Percentiles rank a stretch among this genome's conserved stretches.
phyloP scores from a whole-genome alignment of 257 asterid genomes.

The Solanum appendiculatum region DNA sequence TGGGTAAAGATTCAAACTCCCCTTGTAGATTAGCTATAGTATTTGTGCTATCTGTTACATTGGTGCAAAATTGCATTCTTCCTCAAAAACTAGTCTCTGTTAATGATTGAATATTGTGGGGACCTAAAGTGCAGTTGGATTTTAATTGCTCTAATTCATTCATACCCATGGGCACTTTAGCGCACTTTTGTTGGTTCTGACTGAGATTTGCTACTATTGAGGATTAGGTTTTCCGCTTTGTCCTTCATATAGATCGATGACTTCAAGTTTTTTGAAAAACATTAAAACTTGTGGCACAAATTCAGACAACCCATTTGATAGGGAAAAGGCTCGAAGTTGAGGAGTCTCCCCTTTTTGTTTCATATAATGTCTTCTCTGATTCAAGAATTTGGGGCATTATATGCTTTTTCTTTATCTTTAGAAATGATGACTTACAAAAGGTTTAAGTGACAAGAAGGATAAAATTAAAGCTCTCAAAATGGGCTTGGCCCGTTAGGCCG shows the following conservation, averaged over 20 bases:
- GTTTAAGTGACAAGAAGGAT: background rate
- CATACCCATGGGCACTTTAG: background rate
- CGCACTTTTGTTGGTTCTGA: background rate
- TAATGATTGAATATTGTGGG: slow-evolving; percentile 1
- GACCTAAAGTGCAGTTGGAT: slow-evolving; percentile 5
- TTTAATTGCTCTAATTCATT: background rate
- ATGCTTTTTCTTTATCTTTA: background rate
- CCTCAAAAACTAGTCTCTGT: background rate
- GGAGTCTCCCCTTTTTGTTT: background rate
- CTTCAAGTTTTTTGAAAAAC: background rate
- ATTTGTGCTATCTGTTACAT: background rate
- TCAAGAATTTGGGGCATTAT: background rate
- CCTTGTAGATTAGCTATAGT: background rate
- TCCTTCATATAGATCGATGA: background rate
- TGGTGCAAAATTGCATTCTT: background rate
- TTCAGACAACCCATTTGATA: slow-evolving; percentile 2
- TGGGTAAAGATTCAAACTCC: background rate
- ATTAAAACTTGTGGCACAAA: slow-evolving; percentile 2
- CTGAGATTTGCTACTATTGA: background rate
- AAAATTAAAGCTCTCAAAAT: too few species aligned
- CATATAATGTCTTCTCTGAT: background rate
- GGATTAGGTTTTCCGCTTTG: background rate
- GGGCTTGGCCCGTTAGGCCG: too few species aligned
- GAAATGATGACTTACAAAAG: background rate
- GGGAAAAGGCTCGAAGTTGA: background rate